Conservation (phyloP, 768 basidiomycete genomes). For the Lactarius tabidus region DNA sequence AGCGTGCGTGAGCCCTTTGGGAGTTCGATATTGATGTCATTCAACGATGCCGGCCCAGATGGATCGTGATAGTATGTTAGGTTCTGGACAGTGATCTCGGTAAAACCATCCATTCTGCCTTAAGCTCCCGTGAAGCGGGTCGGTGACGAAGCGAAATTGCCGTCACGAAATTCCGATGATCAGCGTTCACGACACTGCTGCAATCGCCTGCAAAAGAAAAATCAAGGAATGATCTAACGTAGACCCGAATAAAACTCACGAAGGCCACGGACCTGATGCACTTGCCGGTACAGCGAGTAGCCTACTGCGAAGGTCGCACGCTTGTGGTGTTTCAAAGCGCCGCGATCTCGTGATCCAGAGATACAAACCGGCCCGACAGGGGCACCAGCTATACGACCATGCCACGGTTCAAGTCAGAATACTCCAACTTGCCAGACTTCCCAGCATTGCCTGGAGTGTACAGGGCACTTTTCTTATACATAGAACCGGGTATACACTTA, state of each 20-base stretch:
- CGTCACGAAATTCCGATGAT: no score
- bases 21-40: constrained; percentile 60
- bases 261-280: no score
- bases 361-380: background rate
- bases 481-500: constrained; percentile 51
- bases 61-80: constrained; percentile 58
- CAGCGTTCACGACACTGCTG: no score
- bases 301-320: no score
- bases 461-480: constrained; percentile 55
- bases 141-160: background rate
- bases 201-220: no score
- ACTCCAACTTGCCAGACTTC: constrained; percentile 35
- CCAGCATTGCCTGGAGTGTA: constrained; percentile 62
- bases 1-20: constrained; percentile 78
- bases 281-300: no score
- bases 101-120: background rate
- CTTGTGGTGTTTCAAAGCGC: no score
- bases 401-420: no score
- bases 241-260: no score
- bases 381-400: no score
- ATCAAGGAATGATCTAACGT: no score
- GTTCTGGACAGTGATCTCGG: constrained; percentile 37
- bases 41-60: constrained; percentile 48
- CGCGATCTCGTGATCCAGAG: background rate
- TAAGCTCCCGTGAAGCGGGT: no score